Conservation (phyloP, 495 filamentous ascomycete species). For the Penicillium antarcticum region DNA sequence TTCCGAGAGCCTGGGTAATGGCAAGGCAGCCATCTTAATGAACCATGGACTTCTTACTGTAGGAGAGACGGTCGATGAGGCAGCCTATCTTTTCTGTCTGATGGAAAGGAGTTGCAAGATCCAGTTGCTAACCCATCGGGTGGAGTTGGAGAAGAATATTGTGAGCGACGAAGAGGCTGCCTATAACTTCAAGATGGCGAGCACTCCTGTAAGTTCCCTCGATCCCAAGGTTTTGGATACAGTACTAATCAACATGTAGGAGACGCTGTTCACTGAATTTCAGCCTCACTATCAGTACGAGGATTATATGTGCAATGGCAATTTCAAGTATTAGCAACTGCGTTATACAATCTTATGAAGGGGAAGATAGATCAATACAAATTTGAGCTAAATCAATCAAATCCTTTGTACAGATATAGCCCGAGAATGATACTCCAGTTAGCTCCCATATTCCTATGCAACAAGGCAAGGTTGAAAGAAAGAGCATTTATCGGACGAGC, state of each 20-base stretch:
- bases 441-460: too few relatives aligned
- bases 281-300: conserved; percentile 25
- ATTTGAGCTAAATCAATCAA: too few relatives aligned
- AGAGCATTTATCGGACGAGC: too few relatives aligned
- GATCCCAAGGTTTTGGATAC: too few relatives aligned
- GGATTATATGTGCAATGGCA: conserved; percentile 1
- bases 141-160: conserved; percentile 33
- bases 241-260: conserved; percentile 10
- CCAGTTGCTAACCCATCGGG: conserved; percentile 48
- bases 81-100: conserved; percentile 50
- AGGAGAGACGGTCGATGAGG: conserved; percentile 53
- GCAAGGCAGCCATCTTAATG: conserved; percentile 45
- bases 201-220: too few relatives aligned
- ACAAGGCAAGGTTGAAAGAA: too few relatives aligned
- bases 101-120: conserved; percentile 50
- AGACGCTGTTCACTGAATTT: conserved; percentile 17
- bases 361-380: too few relatives aligned
- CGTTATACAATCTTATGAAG: too few relatives aligned
- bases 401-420: too few relatives aligned
- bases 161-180: conserved; percentile 50
- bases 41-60: conserved; percentile 55
- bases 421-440: too few relatives aligned
- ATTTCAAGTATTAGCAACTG: too few relatives aligned
- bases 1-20: conserved; percentile 43
- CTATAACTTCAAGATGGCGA: conserved; percentile 44